Base-by-base conservation (phyloP, 352 stramenopile species). In the Phytophthora aleatoria region DNA sequence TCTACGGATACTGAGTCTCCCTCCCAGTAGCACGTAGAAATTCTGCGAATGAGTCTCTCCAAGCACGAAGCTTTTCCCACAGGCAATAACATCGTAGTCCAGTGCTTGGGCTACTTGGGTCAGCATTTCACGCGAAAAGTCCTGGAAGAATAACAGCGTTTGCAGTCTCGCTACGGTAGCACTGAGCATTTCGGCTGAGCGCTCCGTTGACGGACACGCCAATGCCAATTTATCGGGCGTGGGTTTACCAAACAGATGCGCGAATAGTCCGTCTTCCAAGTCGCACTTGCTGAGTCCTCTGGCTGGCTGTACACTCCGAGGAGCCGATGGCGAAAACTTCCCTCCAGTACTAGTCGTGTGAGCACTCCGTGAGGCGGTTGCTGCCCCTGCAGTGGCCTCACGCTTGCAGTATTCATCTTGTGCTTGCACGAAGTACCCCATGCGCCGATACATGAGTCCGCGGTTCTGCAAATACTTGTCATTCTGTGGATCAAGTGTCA, bases 41-140 rank as follows among this genome's bases (percentile, higher is more conserved):
- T 80, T 89, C 30, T 84, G 71, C 2, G 79, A 71, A n/a, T 90
- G 77, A 3, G 76, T 71, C 42, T 89, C 81, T 9, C 73, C 80
- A 1, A 92, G 56, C 16, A 61, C 50, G 43, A 92, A 91, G 5
- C 70, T 56, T 41, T 90, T 87, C 31, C 81, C 81, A 33, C 76
- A 90, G 12, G 76, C 69, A 3, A 92, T 67, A 8, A 92, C 81
- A 35, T 91, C 83, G 45, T 89, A 91, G 50, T 92, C 81, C n/a
- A 91, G 54, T 10, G 74, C 48, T 44, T 72, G 59, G 0, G 81
- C 79, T 4, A 90, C 81, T 44, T 74, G 58, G 0, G 42, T 35
- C 2, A 92, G 73, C 33, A 83, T 69, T 1, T 76, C 56, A 10
- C 35, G 33, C 8, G 83, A 69, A 27, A 92, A 92, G 28, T 89